Percentiles rank a stretch among this genome's conserved stretches.
These are phyloP conservation scores for Artemisia annua DNA, from an alignment of 129 eudicot species.

Conservation along the genomic window DNA sequence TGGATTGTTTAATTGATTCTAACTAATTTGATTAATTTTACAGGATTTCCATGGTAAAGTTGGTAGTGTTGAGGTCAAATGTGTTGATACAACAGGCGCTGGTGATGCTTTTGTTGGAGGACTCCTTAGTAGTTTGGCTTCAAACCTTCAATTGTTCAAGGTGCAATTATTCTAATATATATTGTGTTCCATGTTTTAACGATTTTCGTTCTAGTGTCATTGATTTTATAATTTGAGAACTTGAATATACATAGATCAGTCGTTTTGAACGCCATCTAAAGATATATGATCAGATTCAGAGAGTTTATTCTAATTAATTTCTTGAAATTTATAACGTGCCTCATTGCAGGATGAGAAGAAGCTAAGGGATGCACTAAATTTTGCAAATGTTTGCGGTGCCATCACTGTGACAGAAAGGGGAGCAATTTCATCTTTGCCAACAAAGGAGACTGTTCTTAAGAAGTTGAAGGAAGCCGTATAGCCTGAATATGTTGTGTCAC, in stretches of 20 bases:
- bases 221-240: not conserved
- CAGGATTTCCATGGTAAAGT: slow-evolving; percentile 56
- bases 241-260: not conserved
- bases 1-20: not conserved
- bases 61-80: slow-evolving; percentile 38
- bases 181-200: not conserved
- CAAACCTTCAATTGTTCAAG: slow-evolving; percentile 33
- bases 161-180: slow-evolving; percentile 14
- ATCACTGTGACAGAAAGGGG: slow-evolving; percentile 48
- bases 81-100: slow-evolving; percentile 60
- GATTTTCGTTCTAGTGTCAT: not conserved
- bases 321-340: not conserved
- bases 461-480: slow-evolving; percentile 28
- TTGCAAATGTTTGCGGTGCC: slow-evolving; percentile 55
- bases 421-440: slow-evolving; percentile 63
- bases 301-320: not conserved
- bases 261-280: no score
- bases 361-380: slow-evolving; percentile 37
- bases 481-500: slow-evolving; percentile 18
- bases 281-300: not conserved
- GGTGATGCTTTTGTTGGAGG: slow-evolving; percentile 67
- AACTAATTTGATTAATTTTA: not conserved
- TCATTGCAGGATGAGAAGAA: slow-evolving; percentile 44
- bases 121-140: slow-evolving; percentile 35
- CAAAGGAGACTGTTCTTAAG: slow-evolving; percentile 39